Evolutionary conservation across 106 monocot genomes (phyloP), one percentile per base, ranked within the genome.

Genomic region (Allium sativum): DNA sequence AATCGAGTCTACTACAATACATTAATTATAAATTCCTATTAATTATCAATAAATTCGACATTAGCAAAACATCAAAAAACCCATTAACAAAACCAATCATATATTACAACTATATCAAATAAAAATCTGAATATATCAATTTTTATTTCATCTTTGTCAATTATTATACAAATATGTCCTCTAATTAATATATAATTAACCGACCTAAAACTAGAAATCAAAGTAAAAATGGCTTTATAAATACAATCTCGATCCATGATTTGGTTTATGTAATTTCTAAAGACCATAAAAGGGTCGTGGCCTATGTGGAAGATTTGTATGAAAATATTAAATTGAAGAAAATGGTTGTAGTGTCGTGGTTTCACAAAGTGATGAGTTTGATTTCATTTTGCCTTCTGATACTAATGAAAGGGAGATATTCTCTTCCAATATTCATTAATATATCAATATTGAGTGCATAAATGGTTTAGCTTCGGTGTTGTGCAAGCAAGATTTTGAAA

Each of bases 241-340:
- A n/a, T n/a, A n/a, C n/a, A n/a, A n/a, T n/a, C n/a, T n/a, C n/a
- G 93, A 81, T 89, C 14, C 80, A 93, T 68, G 76, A 83, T 42
- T 93, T 93, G 71, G 76, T 93, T 40, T 67, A 78, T 57, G 65
- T 93, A 40, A 74, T 86, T 81, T 68, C 71, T 56, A 89, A 93
- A 72, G 83, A 82, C 7, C 62, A 83, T 45, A 82, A 83, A 67
- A 80, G 89, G 67, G 78, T 83, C 14, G 72, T 93, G 59, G 93
- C 93, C 44, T 86, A 93, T 81, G 76, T 93, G 22, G 93, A 89
- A 65, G 93, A 93, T 76, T 43, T 93, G 12, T 93, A 93, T 45
- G 89, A 85, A 68, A 89, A 93, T 62, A n/a, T 66, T 50, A 82
- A 62, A 42, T 63, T 45, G 7, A 65, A 70, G 15, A 85, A 77